These are phyloP conservation scores for barley (Hordeum vulgare) DNA, from an alignment of 176 grass and related monocot genomes.

Conservation along the genomic window MorexV3_pseudomolecules_assembly NC_058519.1:280737469-280737968, in stretches of 20 bases:
- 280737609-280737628: slow-evolving; percentile 78
- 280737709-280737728: slow-evolving; percentile 23
- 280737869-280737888: not conserved
- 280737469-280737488: slow-evolving; percentile 95
- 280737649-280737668: slow-evolving; percentile 78
- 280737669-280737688: slow-evolving; percentile 46
- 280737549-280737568: slow-evolving; percentile 74
- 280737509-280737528: slow-evolving; percentile 80
- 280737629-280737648: slow-evolving; percentile 74
- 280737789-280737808: slow-evolving; percentile 16
- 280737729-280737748: not conserved
- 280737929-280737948: not conserved
- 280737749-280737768: slow-evolving; percentile 15
- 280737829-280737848: not conserved
- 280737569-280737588: slow-evolving; percentile 56
- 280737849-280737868: slow-evolving; percentile 12
- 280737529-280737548: slow-evolving; percentile 62
- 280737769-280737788: slow-evolving; percentile 21
- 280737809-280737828: not conserved
- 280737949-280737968: slow-evolving; percentile 2
- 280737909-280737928: not conserved
- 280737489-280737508: slow-evolving; percentile 91
- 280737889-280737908: not conserved
- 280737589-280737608: slow-evolving; percentile 61
- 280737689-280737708: not conserved